Evolutionary conservation across 1,139 yeast genomes (phyloP).

Genomic region (Kluyveromyces sp.): DNA sequence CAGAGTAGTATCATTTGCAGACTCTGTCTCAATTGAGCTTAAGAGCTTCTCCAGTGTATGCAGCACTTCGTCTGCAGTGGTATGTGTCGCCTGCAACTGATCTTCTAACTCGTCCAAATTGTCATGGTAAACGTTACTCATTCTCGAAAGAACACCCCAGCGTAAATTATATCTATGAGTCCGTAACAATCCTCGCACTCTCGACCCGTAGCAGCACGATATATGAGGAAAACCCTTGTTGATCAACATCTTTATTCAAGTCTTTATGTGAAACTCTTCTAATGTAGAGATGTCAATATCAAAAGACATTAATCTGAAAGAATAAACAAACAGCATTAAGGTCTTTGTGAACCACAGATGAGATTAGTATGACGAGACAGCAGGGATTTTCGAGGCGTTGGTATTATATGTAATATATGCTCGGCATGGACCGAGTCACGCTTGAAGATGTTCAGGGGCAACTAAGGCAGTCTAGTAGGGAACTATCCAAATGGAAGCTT

Average conservation of each 20-base stretch:
- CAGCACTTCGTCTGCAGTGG: slow-evolving; percentile 14
- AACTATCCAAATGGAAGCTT: slow-evolving; percentile 44
- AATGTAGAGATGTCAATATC: not conserved
- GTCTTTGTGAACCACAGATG: not conserved
- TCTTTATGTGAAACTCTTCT: not conserved
- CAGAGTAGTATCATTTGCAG: slow-evolving; percentile 14
- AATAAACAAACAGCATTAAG: not conserved
- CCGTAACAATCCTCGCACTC: no score
- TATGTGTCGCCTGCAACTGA: slow-evolving; percentile 18
- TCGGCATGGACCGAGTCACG: slow-evolving; percentile 1
- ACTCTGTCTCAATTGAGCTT: slow-evolving; percentile 8
- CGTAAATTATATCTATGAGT: no score
- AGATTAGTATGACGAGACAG: not conserved
- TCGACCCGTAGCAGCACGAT: no score
- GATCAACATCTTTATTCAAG: no score
- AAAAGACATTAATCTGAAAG: not conserved
- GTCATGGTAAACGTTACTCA: slow-evolving; percentile 20
- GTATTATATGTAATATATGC: no score
- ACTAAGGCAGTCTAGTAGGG: slow-evolving; percentile 36
- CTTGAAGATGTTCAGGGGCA: slow-evolving; percentile 15
- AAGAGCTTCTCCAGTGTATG: slow-evolving; percentile 15
- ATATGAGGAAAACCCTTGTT: no score
- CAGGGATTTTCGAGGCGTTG: no score
- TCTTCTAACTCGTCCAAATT: slow-evolving; percentile 26
- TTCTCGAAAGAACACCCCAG: no score